Evolutionary conservation across 441 rosid genomes (phyloP).

Genomic region (Gossypium gossypioides): DNA sequence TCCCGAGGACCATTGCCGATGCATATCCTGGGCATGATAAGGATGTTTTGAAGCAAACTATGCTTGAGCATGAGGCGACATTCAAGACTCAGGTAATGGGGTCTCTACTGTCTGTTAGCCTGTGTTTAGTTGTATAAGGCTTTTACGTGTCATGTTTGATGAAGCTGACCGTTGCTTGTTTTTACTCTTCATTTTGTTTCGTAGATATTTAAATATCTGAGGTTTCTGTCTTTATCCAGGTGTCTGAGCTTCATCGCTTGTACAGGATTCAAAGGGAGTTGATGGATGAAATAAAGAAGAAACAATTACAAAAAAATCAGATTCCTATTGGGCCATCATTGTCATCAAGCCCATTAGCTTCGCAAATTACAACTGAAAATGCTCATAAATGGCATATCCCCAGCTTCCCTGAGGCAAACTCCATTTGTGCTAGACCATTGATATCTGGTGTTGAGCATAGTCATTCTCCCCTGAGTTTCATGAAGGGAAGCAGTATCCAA

Average conservation of each 20-base stretch:
- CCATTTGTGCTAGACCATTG: constrained; percentile 44
- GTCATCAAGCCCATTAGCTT: constrained; percentile 49
- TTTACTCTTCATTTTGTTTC: background rate
- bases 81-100: constrained; percentile 71
- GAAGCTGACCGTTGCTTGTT: constrained; percentile 10
- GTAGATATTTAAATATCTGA: constrained; percentile 10
- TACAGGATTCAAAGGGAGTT: constrained; percentile 64
- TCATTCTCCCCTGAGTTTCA: constrained; percentile 58
- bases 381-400: constrained; percentile 49
- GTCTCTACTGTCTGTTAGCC: background rate
- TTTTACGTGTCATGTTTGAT: background rate
- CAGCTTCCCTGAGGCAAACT: constrained; percentile 47
- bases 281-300: constrained; percentile 56
- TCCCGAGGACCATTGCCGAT: constrained; percentile 37
- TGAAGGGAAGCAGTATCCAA: constrained; percentile 49
- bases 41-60: constrained; percentile 58
- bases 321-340: constrained; percentile 42
- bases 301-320: constrained; percentile 31
- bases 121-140: background rate
- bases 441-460: constrained; percentile 49
- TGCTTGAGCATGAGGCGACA: constrained; percentile 78
- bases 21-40: constrained; percentile 44
- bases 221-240: constrained; percentile 31
- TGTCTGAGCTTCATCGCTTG: constrained; percentile 76
- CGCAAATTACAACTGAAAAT: constrained; percentile 62